Evolutionary conservation across 2,329 filamentous ascomycete species (phyloP), one percentile per base, ranked within the genome.

Genomic region (Xylariales sp.): DNA sequence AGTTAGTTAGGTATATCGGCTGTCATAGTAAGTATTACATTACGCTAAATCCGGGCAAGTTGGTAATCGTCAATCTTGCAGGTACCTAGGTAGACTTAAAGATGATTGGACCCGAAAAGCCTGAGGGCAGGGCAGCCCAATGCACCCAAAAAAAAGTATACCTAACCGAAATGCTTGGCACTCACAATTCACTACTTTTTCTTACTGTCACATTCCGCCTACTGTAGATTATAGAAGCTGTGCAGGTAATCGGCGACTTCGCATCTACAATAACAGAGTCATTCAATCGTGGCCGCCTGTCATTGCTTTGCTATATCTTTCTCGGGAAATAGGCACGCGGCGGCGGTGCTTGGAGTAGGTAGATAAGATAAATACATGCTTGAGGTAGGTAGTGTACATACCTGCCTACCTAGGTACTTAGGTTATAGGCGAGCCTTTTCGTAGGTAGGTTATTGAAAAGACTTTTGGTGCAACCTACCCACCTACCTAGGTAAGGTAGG

Each of bases 141-240:
- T 45, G 23, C 54, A 56, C 39, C 53, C 12, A 59, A 60, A 48
- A 43, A 12, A 53, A 57, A 34, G 43, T 12, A 14, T 41, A 59
- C 50, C 45, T 65, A 59, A 56, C 53, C 53, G 43, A 60, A 58
- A 59, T 28, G n/a, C 65, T 67, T 67, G 65, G 65, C 65, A 53
- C 32, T 64, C 50, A 60, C 56, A 45, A 61, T 56, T 64, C 36
- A 30, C 18, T 8, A n/a, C 5, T 34, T 36, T 30, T 49, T 18
- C 28, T 48, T 30, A 32, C 54, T 57, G 39, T 62, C 23, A 53
- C 48, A 43, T 59, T 23, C 23, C 23, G 23, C 23, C 23, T 23
- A 23, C 23, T 39, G 34, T 23, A 14, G 18, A 39, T 59, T 32
- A n/a, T 58, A 36, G 53, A 48, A 58, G 48, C 30, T 30, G 62